These are phyloP conservation scores for Fusarium ambrosium DNA, from an alignment of 2,329 filamentous ascomycete genomes.

Conservation along the genomic window DNA sequence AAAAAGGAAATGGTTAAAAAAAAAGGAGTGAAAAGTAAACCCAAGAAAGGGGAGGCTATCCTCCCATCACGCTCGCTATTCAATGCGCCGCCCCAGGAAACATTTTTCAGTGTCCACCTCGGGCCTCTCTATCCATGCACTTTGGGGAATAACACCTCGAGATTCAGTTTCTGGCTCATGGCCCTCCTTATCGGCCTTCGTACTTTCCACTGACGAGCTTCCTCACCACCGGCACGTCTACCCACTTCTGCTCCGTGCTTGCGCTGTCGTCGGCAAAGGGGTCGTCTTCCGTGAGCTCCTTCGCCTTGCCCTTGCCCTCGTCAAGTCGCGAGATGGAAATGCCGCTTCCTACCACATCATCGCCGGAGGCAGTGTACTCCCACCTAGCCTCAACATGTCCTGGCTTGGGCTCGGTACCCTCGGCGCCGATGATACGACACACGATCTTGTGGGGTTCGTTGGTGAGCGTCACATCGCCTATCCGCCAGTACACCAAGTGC, in stretches of 20 bases:
- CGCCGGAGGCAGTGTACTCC: slow-evolving; percentile 68
- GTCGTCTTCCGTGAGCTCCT: slow-evolving; percentile 66
- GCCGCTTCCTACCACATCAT: slow-evolving; percentile 65
- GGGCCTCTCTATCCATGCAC: slow-evolving; percentile 41
- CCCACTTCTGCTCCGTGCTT: slow-evolving; percentile 66
- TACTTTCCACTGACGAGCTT: slow-evolving; percentile 85
- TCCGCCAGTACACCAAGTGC: slow-evolving; percentile 83
- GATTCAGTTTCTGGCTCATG: background rate
- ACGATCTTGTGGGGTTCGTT: slow-evolving; percentile 81
- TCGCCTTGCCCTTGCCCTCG: slow-evolving; percentile 65
- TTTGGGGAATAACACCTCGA: slow-evolving; percentile 11
- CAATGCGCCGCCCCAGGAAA: slow-evolving; percentile 49
- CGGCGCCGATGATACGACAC: slow-evolving; percentile 81
- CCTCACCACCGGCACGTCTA: slow-evolving; percentile 72
- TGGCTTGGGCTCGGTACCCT: slow-evolving; percentile 76
- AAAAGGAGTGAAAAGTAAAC: slow-evolving; percentile 28
- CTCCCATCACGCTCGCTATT: slow-evolving; percentile 48
- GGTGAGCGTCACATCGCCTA: slow-evolving; percentile 79
- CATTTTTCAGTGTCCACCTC: slow-evolving; percentile 41
- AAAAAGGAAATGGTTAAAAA: background rate
- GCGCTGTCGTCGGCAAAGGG: slow-evolving; percentile 74
- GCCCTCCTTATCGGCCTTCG: slow-evolving; percentile 60
- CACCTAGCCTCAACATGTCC: slow-evolving; percentile 87
- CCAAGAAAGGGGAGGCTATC: slow-evolving; percentile 38
- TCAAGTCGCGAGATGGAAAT: slow-evolving; percentile 74